phyloP scores from a whole-genome alignment of 495 filamentous ascomycete genomes.

The Aspergillus conjunctus region DNA sequence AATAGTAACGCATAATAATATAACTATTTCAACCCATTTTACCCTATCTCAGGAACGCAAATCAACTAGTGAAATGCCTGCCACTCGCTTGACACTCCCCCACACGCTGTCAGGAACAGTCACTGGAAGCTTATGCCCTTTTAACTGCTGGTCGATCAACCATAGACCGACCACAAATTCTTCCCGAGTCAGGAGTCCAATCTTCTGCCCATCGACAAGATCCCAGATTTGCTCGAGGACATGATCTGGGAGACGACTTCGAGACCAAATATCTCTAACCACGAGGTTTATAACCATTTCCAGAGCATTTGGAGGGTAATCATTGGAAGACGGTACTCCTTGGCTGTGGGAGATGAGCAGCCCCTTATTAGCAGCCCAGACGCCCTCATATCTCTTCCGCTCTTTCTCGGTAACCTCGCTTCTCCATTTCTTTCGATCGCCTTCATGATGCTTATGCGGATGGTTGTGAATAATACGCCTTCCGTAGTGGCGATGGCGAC shows the following conservation, averaged over 20 bases:
- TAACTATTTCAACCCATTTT: not conserved
- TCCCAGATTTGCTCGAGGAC: constrained; percentile 82
- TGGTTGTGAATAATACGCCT: constrained; percentile 64
- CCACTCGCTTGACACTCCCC: constrained; percentile 71
- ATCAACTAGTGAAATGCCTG: constrained; percentile 39
- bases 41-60: constrained; percentile 11
- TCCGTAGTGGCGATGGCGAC: constrained; percentile 33
- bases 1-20: not conserved
- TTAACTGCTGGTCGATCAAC: constrained; percentile 88
- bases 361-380: constrained; percentile 93
- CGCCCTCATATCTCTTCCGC: constrained; percentile 89
- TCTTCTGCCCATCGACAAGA: constrained; percentile 68
- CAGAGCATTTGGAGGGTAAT: constrained; percentile 32
- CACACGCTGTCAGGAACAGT: constrained; percentile 82
- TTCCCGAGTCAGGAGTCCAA: constrained; percentile 65
- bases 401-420: constrained; percentile 75
- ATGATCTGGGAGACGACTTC: constrained; percentile 68
- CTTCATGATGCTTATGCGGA: constrained; percentile 86
- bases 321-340: constrained; percentile 8
- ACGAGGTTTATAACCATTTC: constrained; percentile 76
- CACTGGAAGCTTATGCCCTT: constrained; percentile 82
- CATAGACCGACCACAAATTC: constrained; percentile 97
- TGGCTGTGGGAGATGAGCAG: constrained; percentile 46
- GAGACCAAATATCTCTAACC: constrained; percentile 81
- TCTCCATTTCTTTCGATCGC: constrained; percentile 80